Evolutionary conservation across 106 monocot genomes (phyloP), one percentile per base, ranked within the genome.

Genomic region (Acanthochlamys bracteata): DNA sequence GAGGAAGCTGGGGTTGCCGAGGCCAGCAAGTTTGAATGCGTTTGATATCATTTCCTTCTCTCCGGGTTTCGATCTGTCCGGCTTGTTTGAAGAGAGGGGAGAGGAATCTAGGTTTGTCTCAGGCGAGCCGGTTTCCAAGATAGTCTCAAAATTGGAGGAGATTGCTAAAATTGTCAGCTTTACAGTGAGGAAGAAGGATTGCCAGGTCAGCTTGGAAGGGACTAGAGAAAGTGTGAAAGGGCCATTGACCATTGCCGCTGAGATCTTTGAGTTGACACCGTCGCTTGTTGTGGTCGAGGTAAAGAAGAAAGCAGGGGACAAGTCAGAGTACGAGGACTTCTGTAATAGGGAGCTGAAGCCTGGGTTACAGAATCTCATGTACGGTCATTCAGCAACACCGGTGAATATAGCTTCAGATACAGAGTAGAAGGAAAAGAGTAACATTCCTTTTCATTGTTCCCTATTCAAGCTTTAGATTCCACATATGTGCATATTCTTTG

Each of bases 1-100:
- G 13, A 42, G 52, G 59, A 39, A 16, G 9, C 25, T 59, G 21
- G 66, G 56, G 12, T 58, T 73, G 57, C 57, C 65, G 21, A 73
- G 73, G 66, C 73, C 73, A 21, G 66, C 66, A 20, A 74, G 73
- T 40, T 49, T 74, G 27, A 74, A 66, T 11, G 73, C 73, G 8
- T 74, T 74, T 25, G 73, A 74, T 40, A 74, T 74, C 19, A 74
- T 74, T 15, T 74, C 73, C 0, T 74, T 74, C 53, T 74, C 73
- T 7, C 56, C 25, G 20, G 73, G 73, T 7, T 73, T 73, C 22
- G 27, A 73, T 23, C 73, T 73, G 6, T 73, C 73, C 0, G 73
- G 73, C 1, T 23, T 73, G 73, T 73, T 73, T 24, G 74, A 67
- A 11, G 67, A 74, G 58, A 60, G 12, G 24, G 74, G 74, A 39